Evolutionary conservation across 768 basidiomycete genomes (phyloP).

Genomic region (Lactifluus rugatus): DNA sequence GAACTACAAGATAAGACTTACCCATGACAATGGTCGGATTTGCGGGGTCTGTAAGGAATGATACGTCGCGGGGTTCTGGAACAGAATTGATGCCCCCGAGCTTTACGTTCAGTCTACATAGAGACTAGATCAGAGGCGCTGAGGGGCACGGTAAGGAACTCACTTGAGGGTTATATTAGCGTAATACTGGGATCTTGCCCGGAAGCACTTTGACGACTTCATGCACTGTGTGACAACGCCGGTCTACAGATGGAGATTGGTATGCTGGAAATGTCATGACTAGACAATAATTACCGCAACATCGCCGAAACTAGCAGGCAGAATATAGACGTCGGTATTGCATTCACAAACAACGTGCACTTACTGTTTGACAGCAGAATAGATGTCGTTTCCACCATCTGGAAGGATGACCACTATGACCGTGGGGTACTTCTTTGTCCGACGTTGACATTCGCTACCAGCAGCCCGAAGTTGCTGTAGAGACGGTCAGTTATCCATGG

Average conservation of each 20-base stretch:
- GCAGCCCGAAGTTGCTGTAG: slow-evolving; percentile 39
- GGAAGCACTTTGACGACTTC: slow-evolving; percentile 53
- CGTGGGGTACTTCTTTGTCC: slow-evolving; percentile 36
- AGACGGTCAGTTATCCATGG: neutral
- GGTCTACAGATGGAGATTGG: slow-evolving; percentile 30
- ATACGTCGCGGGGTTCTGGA: slow-evolving; percentile 58
- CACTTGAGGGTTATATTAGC: slow-evolving; percentile 77
- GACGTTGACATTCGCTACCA: slow-evolving; percentile 38
- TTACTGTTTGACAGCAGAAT: slow-evolving; percentile 71
- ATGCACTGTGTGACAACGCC: slow-evolving; percentile 77
- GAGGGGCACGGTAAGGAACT: slow-evolving; percentile 21
- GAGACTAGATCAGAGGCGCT: neutral
- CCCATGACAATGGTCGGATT: slow-evolving; percentile 78
- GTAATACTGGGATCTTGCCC: slow-evolving; percentile 67
- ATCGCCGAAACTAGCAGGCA: slow-evolving; percentile 56
- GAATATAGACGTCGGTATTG: slow-evolving; percentile 1
- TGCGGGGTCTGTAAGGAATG: slow-evolving; percentile 54
- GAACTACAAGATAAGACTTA: slow-evolving; percentile 22
- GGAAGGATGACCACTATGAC: slow-evolving; percentile 64
- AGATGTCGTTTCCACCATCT: slow-evolving; percentile 66
- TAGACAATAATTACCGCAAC: slow-evolving; percentile 33
- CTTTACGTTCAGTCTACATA: slow-evolving; percentile 66
- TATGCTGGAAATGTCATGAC: neutral
- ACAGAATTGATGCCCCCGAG: slow-evolving; percentile 76
- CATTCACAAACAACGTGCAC: slow-evolving; percentile 22